A percentile compares a stretch with the other conserved stretches of the same genome.
phyloP scores from a whole-genome alignment of 78 protist species.

The Trichosphaerium sp. region DNA sequence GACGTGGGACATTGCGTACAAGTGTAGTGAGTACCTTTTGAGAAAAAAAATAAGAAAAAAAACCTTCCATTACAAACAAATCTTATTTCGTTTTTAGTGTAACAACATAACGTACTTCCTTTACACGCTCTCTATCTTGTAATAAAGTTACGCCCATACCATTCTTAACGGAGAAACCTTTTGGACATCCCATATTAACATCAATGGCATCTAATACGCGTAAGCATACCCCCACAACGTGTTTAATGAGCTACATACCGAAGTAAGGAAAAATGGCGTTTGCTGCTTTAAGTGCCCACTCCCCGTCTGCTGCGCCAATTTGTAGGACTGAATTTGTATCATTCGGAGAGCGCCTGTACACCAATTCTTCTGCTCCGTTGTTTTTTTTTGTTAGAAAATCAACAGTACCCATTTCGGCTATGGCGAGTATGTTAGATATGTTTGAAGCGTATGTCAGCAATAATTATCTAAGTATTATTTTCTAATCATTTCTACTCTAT shows the following conservation, averaged over 20 bases:
- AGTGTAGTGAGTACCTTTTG: slow-evolving; percentile 23
- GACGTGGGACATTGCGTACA: slow-evolving; percentile 25
- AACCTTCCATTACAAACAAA: slow-evolving; percentile 8
- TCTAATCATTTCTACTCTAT: neutral
- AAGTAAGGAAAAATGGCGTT: neutral
- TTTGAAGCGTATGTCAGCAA: too few species aligned
- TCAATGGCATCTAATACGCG: slow-evolving; percentile 34
- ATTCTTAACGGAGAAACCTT: slow-evolving; percentile 36
- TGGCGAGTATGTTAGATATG: too few species aligned
- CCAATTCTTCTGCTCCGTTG: neutral
- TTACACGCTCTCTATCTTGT: slow-evolving; percentile 25
- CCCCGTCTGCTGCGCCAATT: slow-evolving; percentile 37
- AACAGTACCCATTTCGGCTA: neutral
- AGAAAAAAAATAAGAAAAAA: neutral
- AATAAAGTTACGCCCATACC: slow-evolving; percentile 43
- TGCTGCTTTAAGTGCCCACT: slow-evolving; percentile 38
- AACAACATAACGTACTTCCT: neutral
- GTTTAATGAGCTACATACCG: neutral
- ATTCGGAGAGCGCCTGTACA: neutral
- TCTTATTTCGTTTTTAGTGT: neutral
- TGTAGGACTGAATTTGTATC: slow-evolving; percentile 28
- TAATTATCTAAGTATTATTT: neutral
- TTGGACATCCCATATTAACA: slow-evolving; percentile 56
- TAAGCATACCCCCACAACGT: neutral
- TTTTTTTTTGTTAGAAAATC: neutral